phyloP scores from a whole-genome alignment of 1,139 yeast genomes.

The Scheffersomyces parashehatae region DNA sequence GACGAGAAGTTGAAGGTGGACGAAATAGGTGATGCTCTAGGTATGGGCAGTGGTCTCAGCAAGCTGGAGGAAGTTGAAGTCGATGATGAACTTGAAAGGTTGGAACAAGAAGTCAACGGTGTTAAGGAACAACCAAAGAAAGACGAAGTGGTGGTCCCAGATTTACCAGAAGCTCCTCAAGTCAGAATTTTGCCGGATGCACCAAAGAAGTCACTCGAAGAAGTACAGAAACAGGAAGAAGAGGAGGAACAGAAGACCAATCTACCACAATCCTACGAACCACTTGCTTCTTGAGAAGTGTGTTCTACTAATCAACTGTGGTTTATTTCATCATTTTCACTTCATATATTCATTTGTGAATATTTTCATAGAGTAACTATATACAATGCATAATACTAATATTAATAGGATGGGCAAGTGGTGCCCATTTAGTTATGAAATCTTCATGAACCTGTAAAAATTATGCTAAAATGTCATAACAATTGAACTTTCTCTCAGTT shows the following conservation, averaged over 20 bases:
- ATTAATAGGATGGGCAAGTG: no score
- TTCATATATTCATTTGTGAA: no score
- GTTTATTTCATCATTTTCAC: no score
- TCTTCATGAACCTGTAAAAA: no score
- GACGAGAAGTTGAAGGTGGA: constrained; percentile 81
- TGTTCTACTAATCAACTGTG: no score
- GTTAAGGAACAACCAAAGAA: constrained; percentile 13
- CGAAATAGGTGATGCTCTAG: constrained; percentile 54
- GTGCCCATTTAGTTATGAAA: no score
- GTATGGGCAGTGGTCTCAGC: constrained; percentile 44
- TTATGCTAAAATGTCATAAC: no score
- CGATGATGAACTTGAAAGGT: constrained; percentile 57
- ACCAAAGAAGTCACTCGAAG: constrained; percentile 17
- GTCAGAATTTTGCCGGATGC: constrained; percentile 19
- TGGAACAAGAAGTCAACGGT: constrained; percentile 46
- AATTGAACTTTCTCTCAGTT: no score
- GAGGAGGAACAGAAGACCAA: constrained; percentile 15
- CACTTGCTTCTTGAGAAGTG: constrained; percentile 9
- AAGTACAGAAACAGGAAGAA: constrained; percentile 7
- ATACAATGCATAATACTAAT: no score
- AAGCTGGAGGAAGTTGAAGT: constrained; percentile 64
- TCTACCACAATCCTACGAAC: constrained; percentile 14
- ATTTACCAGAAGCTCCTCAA: constrained; percentile 22
- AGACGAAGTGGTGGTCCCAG: constrained; percentile 3
- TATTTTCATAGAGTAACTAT: no score